A percentile compares a stretch with the other conserved stretches of the same genome.
phyloP scores from a whole-genome alignment of 73 alveolate genomes.

The Paramecium tetraurelia region DNA sequence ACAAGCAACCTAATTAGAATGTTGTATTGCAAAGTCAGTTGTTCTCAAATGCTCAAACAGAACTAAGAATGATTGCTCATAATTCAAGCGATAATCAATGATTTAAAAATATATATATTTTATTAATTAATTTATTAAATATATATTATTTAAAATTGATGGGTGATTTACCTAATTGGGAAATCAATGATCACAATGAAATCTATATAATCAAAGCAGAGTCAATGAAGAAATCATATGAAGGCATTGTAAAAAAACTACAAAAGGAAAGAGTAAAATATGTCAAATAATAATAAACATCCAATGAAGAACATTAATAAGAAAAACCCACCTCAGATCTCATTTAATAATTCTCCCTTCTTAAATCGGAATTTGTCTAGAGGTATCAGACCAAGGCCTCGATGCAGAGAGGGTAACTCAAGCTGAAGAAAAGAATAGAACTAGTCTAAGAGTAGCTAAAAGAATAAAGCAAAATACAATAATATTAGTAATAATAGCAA shows the following conservation, averaged over 20 bases:
- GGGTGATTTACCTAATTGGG: conserved; percentile 4
- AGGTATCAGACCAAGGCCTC: background rate
- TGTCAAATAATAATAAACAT: background rate
- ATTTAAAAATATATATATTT: background rate
- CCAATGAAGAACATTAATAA: background rate
- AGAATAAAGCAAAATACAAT: background rate
- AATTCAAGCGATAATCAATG: background rate
- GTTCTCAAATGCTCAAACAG: background rate
- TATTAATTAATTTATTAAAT: background rate
- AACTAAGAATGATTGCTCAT: background rate
- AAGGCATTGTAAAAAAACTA: background rate
- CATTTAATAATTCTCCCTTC: background rate
- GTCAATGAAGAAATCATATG: conserved; percentile 17
- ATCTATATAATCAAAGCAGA: conserved; percentile 21
- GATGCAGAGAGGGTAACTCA: background rate
- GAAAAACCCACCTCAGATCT: background rate
- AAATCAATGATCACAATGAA: conserved; percentile 30
- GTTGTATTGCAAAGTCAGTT: background rate
- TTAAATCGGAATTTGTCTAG: background rate
- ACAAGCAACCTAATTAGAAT: background rate
- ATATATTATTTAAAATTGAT: background rate
- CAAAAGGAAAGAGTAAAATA: conserved; percentile 26
- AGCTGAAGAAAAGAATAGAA: background rate
- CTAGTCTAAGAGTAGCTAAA: background rate
- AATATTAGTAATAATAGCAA: background rate